Base-by-base conservation (phyloP, 345 rosid species). In the Dimocarpus longan region DNA sequence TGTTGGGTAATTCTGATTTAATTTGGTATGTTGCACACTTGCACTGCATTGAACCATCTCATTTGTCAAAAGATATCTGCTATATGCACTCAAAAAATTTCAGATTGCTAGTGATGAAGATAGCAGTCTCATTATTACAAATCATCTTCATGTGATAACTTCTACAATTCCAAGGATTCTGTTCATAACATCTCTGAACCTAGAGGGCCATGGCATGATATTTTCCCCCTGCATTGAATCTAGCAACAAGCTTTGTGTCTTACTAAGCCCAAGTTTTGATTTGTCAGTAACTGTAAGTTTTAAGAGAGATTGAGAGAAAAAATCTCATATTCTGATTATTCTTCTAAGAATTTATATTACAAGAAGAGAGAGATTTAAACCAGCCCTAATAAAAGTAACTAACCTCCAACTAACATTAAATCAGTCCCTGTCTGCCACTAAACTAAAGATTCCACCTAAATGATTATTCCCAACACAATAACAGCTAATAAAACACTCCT, bases 21-120 rank as follows among this genome's bases (percentile, higher is more conserved):
- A 72, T 72, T 28, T 32, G 15, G 65, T 72, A 26, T 43, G 12
- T 71, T 18, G 65, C n/a, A n/a, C n/a, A n/a, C n/a, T n/a, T n/a
- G n/a, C 39, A 6, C 57, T 26, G 18, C 18, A 26, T 37, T 70
- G 54, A 70, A 52, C 26, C 59, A 70, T 28, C 62, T 48, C 62
- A 13, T 70, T 15, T 39, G 24, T 66, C 19, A 16, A 66, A 43
- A 54, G 59, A 11, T 50, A 54, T 16, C n/a, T 16, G n/a, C n/a
- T 54, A 54, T 12, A 54, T 54, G 59, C n/a, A 16, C 59, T 54
- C 56, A 13, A 4, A 50, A 15, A 50, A 50, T 18, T 3, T 13
- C 56, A 0, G 19, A 50, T 13, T 50, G 19, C 56, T 15, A 50
- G 19, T 50, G 56, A 50, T 50, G 37, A 32, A 32, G 4, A 32